phyloP scores from a whole-genome alignment of 768 basidiomycete genomes.

The Suillus alpinus region DNA sequence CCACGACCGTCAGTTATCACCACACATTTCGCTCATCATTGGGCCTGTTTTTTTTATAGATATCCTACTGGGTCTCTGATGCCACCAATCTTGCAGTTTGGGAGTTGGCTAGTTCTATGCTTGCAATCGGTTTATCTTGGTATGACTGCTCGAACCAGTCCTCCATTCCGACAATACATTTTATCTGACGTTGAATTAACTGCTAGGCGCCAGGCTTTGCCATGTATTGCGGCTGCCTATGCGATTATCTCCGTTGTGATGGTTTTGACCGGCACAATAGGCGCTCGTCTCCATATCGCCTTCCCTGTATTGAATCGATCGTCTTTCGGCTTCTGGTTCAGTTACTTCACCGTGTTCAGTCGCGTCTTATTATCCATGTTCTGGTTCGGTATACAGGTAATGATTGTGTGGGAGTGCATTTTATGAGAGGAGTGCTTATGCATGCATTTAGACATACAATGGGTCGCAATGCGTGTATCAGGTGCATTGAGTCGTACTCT shows the following conservation, averaged over 20 bases:
- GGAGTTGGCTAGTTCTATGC: constrained; percentile 65
- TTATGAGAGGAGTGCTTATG: neutral
- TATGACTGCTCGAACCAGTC: constrained; percentile 18
- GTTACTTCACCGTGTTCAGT: constrained; percentile 82
- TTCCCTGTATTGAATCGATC: constrained; percentile 79
- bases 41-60: constrained; percentile 9
- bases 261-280: constrained; percentile 77
- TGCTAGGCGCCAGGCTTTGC: constrained; percentile 64
- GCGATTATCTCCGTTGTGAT: constrained; percentile 71
- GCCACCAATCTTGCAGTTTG: constrained; percentile 21
- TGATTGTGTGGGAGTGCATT: neutral
- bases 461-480: constrained; percentile 77
- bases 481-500: constrained; percentile 17
- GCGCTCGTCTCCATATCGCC: constrained; percentile 74
- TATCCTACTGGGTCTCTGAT: constrained; percentile 28
- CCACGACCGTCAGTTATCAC: constrained; percentile 31
- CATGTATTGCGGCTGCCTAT: constrained; percentile 71
- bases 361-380: constrained; percentile 76
- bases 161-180: neutral
- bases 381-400: constrained; percentile 77
- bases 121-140: constrained; percentile 76
- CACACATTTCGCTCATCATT: constrained; percentile 16
- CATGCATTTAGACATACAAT: constrained; percentile 41
- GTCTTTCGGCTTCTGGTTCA: constrained; percentile 87
- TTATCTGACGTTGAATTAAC: neutral